Base-by-base conservation (phyloP, 345 rosid genomes). In the Lepidium aucheri region DNA sequence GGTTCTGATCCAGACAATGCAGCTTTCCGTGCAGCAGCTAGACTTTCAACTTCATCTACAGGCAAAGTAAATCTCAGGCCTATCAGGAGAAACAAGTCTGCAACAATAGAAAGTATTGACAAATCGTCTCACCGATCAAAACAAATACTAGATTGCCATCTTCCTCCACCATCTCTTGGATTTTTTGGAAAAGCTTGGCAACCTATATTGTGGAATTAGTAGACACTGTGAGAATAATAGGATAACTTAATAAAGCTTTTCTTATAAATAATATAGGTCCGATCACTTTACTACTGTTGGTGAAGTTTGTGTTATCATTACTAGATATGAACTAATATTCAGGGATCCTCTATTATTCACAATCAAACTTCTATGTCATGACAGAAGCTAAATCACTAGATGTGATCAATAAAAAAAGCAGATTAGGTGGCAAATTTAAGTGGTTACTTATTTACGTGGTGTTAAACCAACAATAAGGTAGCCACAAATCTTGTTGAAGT, bases 151-250 rank as follows among this genome's bases (percentile, higher is more conserved):
- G 85, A 81, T 83, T 90, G 88, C 79, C 86, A 74, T 94, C 96
- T 84, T 94, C 99, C 84, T 94, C 99, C 52, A 87, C 88, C 99
- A 94, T 90, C 77, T 94, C 99, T 84, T 94, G 99, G 73, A 94
- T 94, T 71, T 94, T 94, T 52, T 88, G 95, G 77, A 94, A 94
- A 74, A 94, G 97, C 85, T 84, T 88, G 50, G 99, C 97, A 43
- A 94, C 99, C 97, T 94, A 68, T 65, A 69, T 53, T 78, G 6
- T 36, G 62, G 28, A 36, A 53, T 65, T 35, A 24, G 44, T 32
- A 43, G 20, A 45, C 30, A 30, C 28, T 22, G 30, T 38, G 44
- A 53, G 68, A 36, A 73, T 2, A 38, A 52, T 7, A 53, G 3
- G 9, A 38, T 34, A 57, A 39, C 47, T 50, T 57, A 38, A 7